Evolutionary conservation across 177 flowering plant species (phyloP).

Genomic region (Vitis hybrid): DNA sequence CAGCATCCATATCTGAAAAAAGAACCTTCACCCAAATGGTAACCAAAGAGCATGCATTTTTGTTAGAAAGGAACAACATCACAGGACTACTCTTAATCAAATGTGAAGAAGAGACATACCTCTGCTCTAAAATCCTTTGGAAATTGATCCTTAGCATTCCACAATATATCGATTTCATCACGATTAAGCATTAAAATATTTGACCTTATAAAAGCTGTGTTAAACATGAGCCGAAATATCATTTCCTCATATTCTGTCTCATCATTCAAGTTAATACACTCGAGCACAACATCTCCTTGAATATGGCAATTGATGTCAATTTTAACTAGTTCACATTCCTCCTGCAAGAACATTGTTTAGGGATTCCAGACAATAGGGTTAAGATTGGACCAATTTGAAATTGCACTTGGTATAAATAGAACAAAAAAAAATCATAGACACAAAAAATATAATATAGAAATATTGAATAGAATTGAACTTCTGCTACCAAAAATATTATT

Average conservation of each 20-base stretch:
- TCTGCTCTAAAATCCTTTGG: slow-evolving; percentile 86
- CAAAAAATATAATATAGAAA: neutral
- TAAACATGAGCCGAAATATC: slow-evolving; percentile 90
- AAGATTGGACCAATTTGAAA: neutral
- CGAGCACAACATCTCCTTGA: slow-evolving; percentile 94
- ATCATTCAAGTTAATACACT: slow-evolving; percentile 70
- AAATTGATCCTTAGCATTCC: slow-evolving; percentile 76
- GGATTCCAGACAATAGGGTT: neutral
- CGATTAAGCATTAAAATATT: slow-evolving; percentile 86
- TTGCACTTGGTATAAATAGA: neutral
- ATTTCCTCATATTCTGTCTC: slow-evolving; percentile 71
- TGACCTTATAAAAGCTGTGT: slow-evolving; percentile 89
- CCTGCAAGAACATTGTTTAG: slow-evolving; percentile 50
- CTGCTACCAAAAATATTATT: too few species aligned
- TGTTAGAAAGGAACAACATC: neutral
- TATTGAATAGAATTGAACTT: neutral
- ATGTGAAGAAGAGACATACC: slow-evolving; percentile 40
- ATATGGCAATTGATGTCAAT: slow-evolving; percentile 83
- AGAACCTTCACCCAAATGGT: slow-evolving; percentile 59
- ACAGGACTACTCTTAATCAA: slow-evolving; percentile 2
- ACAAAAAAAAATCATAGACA: neutral
- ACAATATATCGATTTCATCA: slow-evolving; percentile 79
- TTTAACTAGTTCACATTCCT: slow-evolving; percentile 79
- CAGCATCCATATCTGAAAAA: slow-evolving; percentile 90
- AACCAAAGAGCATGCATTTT: slow-evolving; percentile 5